A percentile compares a stretch with the other conserved stretches of the same genome.
phyloP scores from a whole-genome alignment of 352 stramenopile genomes.

The Achlya hypogyna region DNA sequence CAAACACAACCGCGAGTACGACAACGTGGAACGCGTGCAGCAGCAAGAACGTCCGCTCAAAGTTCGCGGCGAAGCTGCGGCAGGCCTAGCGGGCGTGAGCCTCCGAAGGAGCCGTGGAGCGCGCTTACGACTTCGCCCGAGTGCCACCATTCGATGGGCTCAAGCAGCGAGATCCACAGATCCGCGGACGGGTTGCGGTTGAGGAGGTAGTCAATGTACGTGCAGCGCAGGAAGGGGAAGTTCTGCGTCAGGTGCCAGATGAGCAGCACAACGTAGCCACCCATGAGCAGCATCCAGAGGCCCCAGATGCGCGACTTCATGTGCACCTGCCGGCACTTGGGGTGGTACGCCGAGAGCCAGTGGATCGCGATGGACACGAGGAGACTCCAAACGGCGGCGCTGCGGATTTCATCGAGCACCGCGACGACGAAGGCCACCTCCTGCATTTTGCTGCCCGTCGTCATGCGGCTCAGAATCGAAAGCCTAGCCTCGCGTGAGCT shows the following conservation, averaged over 20 bases:
- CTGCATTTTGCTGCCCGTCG: slow-evolving; percentile 30
- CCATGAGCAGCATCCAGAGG: slow-evolving; percentile 53
- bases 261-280: slow-evolving; percentile 51
- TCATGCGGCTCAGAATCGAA: slow-evolving; percentile 28
- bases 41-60: not conserved
- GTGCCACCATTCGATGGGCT: slow-evolving; percentile 76
- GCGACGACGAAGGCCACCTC: slow-evolving; percentile 70
- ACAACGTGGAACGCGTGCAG: not conserved
- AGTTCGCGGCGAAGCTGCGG: slow-evolving; percentile 35
- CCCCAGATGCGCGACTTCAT: slow-evolving; percentile 42
- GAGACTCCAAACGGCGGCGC: slow-evolving; percentile 51
- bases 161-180: slow-evolving; percentile 24
- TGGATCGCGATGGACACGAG: slow-evolving; percentile 82
- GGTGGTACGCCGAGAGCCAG: slow-evolving; percentile 65
- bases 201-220: slow-evolving; percentile 82
- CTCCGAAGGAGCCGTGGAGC: slow-evolving; percentile 49
- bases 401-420: slow-evolving; percentile 57
- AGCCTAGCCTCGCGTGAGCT: not conserved
- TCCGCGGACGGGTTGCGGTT: slow-evolving; percentile 50
- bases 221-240: slow-evolving; percentile 69
- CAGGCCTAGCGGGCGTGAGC: slow-evolving; percentile 50
- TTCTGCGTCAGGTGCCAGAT: slow-evolving; percentile 62
- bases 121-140: slow-evolving; percentile 52
- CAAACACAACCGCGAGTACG: not conserved
- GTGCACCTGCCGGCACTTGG: slow-evolving; percentile 45